Percentiles rank a stretch among this genome's conserved stretches.
Conservation (phyloP, 495 filamentous ascomycete genomes). For the Cercophora newfieldiana region DNA sequence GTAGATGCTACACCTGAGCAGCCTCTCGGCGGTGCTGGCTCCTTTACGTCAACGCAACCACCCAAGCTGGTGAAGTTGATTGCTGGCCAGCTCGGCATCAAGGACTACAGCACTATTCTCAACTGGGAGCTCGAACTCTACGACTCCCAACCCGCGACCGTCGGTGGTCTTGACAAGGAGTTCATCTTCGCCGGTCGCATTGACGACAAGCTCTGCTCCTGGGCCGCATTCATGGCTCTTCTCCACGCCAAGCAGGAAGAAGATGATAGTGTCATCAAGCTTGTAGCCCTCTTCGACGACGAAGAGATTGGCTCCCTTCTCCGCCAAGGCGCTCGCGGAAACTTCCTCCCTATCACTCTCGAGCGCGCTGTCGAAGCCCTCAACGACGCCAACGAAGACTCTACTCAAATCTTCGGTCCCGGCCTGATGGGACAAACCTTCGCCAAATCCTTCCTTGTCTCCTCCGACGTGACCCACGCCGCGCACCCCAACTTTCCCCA, state of each 20-base stretch:
- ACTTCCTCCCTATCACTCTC: conserved; percentile 78
- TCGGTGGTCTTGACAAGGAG: conserved; percentile 87
- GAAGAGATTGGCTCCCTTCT: conserved; percentile 92
- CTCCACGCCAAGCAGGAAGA: conserved; percentile 60
- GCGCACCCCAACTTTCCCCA: conserved; percentile 89
- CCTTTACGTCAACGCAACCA: conserved; percentile 80
- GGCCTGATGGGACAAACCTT: conserved; percentile 79
- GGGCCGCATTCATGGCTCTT: conserved; percentile 83
- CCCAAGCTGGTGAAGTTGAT: conserved; percentile 82
- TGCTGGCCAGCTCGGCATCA: conserved; percentile 67
- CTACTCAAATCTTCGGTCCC: conserved; percentile 49
- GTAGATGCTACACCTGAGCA: conserved; percentile 33
- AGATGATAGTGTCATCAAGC: conserved; percentile 65
- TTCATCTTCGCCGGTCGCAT: conserved; percentile 94
- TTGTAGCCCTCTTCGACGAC: conserved; percentile 91
- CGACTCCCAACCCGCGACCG: conserved; percentile 80
- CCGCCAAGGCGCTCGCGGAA: conserved; percentile 85
- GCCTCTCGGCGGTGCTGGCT: conserved; percentile 50
- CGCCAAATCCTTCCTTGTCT: conserved; percentile 90
- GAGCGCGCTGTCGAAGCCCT: conserved; percentile 80
- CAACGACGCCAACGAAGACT: conserved; percentile 20
- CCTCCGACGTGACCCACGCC: conserved; percentile 90
- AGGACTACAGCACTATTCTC: conserved; percentile 69
- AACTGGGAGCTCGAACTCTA: conserved; percentile 99
- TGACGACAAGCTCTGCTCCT: conserved; percentile 96